Conservation (phyloP, 2,329 filamentous ascomycete species). For the Ceratocystis cubensis region DNA sequence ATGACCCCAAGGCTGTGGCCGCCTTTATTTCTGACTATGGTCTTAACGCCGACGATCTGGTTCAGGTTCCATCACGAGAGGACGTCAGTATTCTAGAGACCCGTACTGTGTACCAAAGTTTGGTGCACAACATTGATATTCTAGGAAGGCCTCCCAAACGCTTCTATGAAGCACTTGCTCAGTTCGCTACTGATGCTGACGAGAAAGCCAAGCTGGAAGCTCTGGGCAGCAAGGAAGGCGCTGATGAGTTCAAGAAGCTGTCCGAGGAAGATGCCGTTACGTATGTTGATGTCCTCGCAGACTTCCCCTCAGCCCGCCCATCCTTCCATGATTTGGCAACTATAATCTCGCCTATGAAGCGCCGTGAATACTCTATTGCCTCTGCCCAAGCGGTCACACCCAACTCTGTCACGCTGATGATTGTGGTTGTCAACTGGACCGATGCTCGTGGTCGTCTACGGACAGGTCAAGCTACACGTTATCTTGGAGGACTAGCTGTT, state of each 20-base stretch:
- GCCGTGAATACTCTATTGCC: slow-evolving; percentile 96
- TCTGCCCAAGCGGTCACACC: slow-evolving; percentile 92
- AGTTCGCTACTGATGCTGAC: slow-evolving; percentile 68
- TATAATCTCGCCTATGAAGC: slow-evolving; percentile 85
- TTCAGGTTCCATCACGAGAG: slow-evolving; percentile 84
- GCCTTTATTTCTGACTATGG: slow-evolving; percentile 87
- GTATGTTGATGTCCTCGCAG: slow-evolving; percentile 77
- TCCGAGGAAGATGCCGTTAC: slow-evolving; percentile 84
- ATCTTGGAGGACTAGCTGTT: slow-evolving; percentile 62
- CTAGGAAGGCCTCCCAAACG: slow-evolving; percentile 94
- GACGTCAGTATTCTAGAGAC: slow-evolving; percentile 63
- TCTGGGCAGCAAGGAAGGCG: slow-evolving; percentile 66
- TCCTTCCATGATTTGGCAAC: slow-evolving; percentile 76
- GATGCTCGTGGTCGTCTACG: slow-evolving; percentile 78
- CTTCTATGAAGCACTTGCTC: slow-evolving; percentile 87
- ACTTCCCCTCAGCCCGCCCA: slow-evolving; percentile 82
- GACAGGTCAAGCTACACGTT: slow-evolving; percentile 85
- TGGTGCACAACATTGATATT: slow-evolving; percentile 88
- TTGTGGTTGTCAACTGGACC: slow-evolving; percentile 93
- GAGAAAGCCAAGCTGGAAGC: slow-evolving; percentile 71
- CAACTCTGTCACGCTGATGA: slow-evolving; percentile 81
- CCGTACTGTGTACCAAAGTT: slow-evolving; percentile 82
- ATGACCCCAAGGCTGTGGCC: slow-evolving; percentile 64
- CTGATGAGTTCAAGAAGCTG: slow-evolving; percentile 81
- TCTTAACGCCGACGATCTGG: slow-evolving; percentile 66